phyloP scores from a whole-genome alignment of 2,329 filamentous ascomycete species.

The Monosporascus sp. region DNA sequence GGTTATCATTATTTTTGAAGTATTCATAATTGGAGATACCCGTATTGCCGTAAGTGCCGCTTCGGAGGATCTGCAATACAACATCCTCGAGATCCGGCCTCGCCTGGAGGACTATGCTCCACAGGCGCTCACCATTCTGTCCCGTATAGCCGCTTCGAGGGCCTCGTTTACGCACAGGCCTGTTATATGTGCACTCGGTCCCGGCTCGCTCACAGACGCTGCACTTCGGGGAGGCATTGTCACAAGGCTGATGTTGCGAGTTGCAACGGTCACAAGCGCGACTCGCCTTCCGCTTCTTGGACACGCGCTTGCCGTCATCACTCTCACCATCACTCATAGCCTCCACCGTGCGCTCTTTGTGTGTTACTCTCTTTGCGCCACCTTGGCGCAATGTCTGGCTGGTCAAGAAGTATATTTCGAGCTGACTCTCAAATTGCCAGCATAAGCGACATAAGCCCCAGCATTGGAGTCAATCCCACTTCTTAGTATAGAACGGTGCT shows the following conservation, averaged over 20 bases:
- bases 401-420: neutral
- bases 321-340: slow-evolving; percentile 30
- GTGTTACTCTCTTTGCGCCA: slow-evolving; percentile 12
- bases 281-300: slow-evolving; percentile 31
- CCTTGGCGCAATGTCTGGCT: neutral
- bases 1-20: slow-evolving; percentile 27
- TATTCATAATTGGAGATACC: slow-evolving; percentile 26
- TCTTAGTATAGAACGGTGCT: too few relatives aligned
- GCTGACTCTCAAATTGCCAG: too few relatives aligned
- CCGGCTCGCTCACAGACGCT: slow-evolving; percentile 36
- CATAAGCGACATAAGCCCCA: too few relatives aligned
- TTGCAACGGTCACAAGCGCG: slow-evolving; percentile 40
- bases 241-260: slow-evolving; percentile 42
- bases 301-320: slow-evolving; percentile 23
- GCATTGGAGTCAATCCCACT: too few relatives aligned
- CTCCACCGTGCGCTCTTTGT: slow-evolving; percentile 16
- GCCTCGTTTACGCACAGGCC: slow-evolving; percentile 28
- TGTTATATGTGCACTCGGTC: slow-evolving; percentile 28
- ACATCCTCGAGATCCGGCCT: slow-evolving; percentile 26
- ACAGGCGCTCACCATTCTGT: slow-evolving; percentile 28
- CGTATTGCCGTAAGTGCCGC: slow-evolving; percentile 22
- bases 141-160: slow-evolving; percentile 29
- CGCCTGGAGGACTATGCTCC: slow-evolving; percentile 27
- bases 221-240: slow-evolving; percentile 41
- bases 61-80: slow-evolving; percentile 23